Percentiles rank a stretch among this genome's conserved stretches.
phyloP scores from a whole-genome alignment of 768 basidiomycete species.

The Rhizopogon sp. region DNA sequence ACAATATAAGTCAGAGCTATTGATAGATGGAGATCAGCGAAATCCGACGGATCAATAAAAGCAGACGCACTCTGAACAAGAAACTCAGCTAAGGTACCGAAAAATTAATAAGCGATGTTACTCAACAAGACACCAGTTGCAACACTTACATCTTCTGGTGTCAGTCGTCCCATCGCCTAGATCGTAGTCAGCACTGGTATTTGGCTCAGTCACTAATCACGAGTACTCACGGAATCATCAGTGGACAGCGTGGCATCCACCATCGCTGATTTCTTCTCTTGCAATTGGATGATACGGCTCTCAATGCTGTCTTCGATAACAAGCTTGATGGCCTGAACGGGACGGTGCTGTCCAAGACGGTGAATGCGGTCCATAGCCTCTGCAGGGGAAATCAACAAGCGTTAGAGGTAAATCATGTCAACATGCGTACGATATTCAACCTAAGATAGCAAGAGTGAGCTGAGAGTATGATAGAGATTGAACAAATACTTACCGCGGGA shows the following conservation, averaged over 20 bases:
- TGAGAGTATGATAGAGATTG: neutral
- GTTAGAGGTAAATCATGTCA: neutral
- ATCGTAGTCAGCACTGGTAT: constrained; percentile 9
- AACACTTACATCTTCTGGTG: constrained; percentile 67
- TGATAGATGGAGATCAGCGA: neutral
- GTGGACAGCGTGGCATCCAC: constrained; percentile 81
- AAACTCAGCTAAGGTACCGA: constrained; percentile 33
- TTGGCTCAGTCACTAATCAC: neutral
- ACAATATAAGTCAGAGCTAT: neutral
- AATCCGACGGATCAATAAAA: neutral
- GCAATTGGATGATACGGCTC: constrained; percentile 86
- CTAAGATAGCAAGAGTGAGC: constrained; percentile 20
- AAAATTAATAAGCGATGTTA: constrained; percentile 4
- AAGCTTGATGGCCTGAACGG: constrained; percentile 89
- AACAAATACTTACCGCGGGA: constrained; percentile 60
- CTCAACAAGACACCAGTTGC: neutral
- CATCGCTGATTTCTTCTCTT: constrained; percentile 97
- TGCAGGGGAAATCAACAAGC: constrained; percentile 24
- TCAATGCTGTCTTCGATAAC: constrained; percentile 97
- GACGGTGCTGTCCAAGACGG: constrained; percentile 90
- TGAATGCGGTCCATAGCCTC: constrained; percentile 98
- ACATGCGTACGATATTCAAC: constrained; percentile 72
- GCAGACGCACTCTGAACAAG: constrained; percentile 37
- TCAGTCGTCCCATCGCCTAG: constrained; percentile 89
- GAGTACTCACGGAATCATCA: constrained; percentile 63